These are phyloP conservation scores for Paragyromitra xinjiangensis DNA, from an alignment of 495 filamentous ascomycete genomes.

Conservation along the genomic window DNA sequence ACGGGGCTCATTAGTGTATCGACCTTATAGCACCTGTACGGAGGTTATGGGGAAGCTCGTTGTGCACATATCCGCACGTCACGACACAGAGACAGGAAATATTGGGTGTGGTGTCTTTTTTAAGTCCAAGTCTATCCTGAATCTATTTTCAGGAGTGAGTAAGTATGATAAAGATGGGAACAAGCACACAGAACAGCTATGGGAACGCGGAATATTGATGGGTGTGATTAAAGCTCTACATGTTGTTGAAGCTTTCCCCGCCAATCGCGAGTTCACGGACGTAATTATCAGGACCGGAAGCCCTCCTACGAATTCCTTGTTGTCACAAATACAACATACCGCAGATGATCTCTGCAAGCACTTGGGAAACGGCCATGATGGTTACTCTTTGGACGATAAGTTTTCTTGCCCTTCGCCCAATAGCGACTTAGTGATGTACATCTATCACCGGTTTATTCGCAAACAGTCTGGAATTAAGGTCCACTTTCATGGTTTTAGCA, in stretches of 20 bases:
- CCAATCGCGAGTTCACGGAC: slow-evolving; percentile 29
- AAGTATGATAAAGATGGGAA: slow-evolving; percentile 34
- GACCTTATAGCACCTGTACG: slow-evolving; percentile 31
- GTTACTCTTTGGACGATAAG: neutral
- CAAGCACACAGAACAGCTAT: slow-evolving; percentile 29
- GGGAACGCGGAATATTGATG: slow-evolving; percentile 44
- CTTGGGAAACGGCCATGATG: neutral
- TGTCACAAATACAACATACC: slow-evolving; percentile 17
- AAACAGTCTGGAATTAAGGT: slow-evolving; percentile 10
- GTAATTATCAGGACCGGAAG: slow-evolving; percentile 43
- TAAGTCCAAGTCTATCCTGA: slow-evolving; percentile 43
- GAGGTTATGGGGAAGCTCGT: slow-evolving; percentile 33
- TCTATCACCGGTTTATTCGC: slow-evolving; percentile 28
- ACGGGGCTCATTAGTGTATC: neutral
- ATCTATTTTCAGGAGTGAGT: slow-evolving; percentile 42
- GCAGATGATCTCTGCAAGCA: slow-evolving; percentile 2
- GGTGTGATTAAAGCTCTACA: slow-evolving; percentile 44
- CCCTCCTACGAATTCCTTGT: slow-evolving; percentile 34
- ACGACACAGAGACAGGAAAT: slow-evolving; percentile 26
- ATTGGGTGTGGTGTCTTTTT: slow-evolving; percentile 50
- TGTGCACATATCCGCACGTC: slow-evolving; percentile 26
- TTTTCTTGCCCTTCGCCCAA: slow-evolving; percentile 21
- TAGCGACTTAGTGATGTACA: slow-evolving; percentile 37
- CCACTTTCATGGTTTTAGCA: slow-evolving; percentile 40
- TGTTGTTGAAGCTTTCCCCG: slow-evolving; percentile 25